phyloP scores from a whole-genome alignment of 202 grass and related monocot species.

The Setaria italica region DNA sequence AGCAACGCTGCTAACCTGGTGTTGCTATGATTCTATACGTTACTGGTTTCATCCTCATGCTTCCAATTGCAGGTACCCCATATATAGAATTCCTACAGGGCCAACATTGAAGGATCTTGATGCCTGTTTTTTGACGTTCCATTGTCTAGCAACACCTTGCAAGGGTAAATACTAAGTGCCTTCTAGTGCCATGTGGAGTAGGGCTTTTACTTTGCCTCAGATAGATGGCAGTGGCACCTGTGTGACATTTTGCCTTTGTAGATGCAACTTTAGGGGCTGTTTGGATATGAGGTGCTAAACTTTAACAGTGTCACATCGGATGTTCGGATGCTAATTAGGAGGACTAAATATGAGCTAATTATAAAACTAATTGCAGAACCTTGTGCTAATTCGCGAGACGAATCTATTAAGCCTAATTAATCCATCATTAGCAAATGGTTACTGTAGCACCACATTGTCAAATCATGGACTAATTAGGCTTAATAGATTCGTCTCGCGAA shows the following conservation, averaged over 20 bases:
- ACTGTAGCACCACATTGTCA: too few species aligned
- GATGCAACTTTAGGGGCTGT: slow-evolving; percentile 16
- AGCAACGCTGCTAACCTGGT: slow-evolving; percentile 58
- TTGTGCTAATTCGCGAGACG: too few species aligned
- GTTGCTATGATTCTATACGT: slow-evolving; percentile 73
- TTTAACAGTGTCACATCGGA: too few species aligned
- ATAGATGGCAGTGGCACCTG: neutral
- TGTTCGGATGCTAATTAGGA: too few species aligned
- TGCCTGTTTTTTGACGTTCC: slow-evolving; percentile 97
- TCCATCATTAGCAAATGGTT: too few species aligned
- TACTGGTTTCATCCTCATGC: slow-evolving; percentile 68
- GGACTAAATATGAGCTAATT: too few species aligned
- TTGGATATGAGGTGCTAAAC: too few species aligned
- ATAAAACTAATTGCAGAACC: too few species aligned
- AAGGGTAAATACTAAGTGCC: slow-evolving; percentile 69
- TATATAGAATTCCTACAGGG: slow-evolving; percentile 96
- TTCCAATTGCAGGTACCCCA: slow-evolving; percentile 91
- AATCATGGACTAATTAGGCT: too few species aligned
- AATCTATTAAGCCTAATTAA: too few species aligned
- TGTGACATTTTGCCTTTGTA: neutral
- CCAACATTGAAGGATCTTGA: slow-evolving; percentile 93
- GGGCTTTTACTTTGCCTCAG: neutral
- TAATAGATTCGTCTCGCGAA: too few species aligned
- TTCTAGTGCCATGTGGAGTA: slow-evolving; percentile 16
- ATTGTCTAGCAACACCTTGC: slow-evolving; percentile 81